Base-by-base conservation (phyloP, 306 rosid species). In the Trichosanthes cucumerina region DNA sequence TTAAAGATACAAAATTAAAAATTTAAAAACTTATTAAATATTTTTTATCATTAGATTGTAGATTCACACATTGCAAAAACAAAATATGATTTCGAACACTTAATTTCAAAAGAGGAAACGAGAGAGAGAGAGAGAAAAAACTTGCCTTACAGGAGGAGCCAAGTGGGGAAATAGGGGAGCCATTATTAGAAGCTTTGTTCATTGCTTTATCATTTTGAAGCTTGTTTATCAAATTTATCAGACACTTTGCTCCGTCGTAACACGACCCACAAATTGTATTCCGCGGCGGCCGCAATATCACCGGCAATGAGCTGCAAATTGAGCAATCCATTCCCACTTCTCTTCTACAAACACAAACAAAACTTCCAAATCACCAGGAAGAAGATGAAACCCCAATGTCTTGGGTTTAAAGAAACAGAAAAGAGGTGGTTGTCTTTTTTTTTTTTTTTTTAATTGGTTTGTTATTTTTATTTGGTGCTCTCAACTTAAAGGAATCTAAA, bases 261-360 rank as follows among this genome's bases (percentile, higher is more conserved):
- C 97, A 94, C 19, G 89, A 54, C 52, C 82, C 90, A 26, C 97
- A 94, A 63, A 94, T 89, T 43, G 93, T 86, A 41, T 92, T 94
- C 84, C 98, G 89, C 1, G 96, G 98, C 44, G 96, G 92, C 92
- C 98, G 89, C 54, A 91, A 54, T 23, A 87, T 87, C 18, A 79
- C 58, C 0, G 98, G 98, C 88, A 90, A 81, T 44, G 97, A 77
- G 56, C 91, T 86, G 62, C 98, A 94, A 4, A 94, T 85, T 46
- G 83, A 83, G 82, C 98, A 94, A 71, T 94, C 97, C 98, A 94
- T 91, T 7, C 52, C 56, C 75, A 19, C 18, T 44, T 79, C 36
- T 28, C 33, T 28, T 28, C 33, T 28, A 57, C 71, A 41, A 66
- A 53, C 58, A 15, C 7, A 75, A 75, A 44, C 74, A 82, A 12